Evolutionary conservation across 139 green algal species (phyloP).

Genomic region (Zygnema circumcarinatum): DNA sequence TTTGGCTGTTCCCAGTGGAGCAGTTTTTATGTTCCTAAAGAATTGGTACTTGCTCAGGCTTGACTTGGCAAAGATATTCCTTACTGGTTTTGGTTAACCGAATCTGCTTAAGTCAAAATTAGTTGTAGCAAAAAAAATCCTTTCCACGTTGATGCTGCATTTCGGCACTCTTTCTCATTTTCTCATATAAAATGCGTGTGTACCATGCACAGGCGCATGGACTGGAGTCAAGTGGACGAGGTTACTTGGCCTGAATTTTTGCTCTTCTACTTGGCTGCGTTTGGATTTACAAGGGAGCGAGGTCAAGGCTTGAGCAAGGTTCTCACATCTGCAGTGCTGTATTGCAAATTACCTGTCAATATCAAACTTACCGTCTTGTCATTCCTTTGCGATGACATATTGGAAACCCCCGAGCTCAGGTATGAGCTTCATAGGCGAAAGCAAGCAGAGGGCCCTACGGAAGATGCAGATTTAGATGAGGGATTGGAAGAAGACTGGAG

Average conservation of each 20-base stretch:
- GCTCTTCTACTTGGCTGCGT: conserved; percentile 39
- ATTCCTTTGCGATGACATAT: conserved; percentile 49
- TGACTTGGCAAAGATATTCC: background rate
- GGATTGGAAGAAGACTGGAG: conserved; percentile 16
- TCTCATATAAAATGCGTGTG: no score
- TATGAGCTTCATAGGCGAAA: background rate
- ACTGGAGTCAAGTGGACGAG: conserved; percentile 43
- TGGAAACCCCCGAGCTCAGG: conserved; percentile 1
- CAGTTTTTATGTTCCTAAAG: background rate
- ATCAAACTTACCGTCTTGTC: conserved; percentile 38
- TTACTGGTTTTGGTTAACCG: background rate
- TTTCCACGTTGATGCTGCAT: background rate
- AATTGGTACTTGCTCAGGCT: background rate
- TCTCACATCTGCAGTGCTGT: conserved; percentile 6
- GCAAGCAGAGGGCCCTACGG: conserved; percentile 10
- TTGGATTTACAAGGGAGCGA: background rate
- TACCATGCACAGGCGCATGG: conserved; percentile 34
- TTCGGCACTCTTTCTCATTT: background rate
- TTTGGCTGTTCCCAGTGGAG: background rate
- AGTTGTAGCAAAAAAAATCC: background rate
- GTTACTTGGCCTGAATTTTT: conserved; percentile 56
- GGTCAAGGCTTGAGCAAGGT: background rate
- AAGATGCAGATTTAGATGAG: background rate
- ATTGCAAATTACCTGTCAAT: conserved; percentile 34
- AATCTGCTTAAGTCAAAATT: conserved; percentile 5